Evolutionary conservation across 768 basidiomycete species (phyloP).

Genomic region (Boletus rex-veris): DNA sequence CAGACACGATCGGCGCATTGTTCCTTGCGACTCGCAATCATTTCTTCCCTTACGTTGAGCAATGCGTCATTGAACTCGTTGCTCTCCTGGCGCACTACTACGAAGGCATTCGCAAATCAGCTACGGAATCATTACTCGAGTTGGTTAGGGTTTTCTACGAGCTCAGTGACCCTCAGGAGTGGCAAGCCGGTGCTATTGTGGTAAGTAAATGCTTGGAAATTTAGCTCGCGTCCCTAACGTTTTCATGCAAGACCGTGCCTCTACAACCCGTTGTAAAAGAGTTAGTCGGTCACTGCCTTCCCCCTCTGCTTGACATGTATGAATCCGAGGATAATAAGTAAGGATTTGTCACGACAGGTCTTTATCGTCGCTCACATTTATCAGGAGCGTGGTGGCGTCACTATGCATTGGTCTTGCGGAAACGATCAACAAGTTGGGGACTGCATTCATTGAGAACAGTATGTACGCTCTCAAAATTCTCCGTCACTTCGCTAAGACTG

Average conservation of each 20-base stretch:
- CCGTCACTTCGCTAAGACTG: conserved; percentile 2
- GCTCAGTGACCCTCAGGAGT: conserved; percentile 75
- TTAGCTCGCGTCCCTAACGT: conserved; percentile 5
- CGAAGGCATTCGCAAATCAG: conserved; percentile 94
- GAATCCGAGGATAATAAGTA: conserved; percentile 96
- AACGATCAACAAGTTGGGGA: conserved; percentile 88
- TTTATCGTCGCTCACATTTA: conserved; percentile 12
- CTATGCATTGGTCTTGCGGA: conserved; percentile 89
- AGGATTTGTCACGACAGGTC: conserved; percentile 33
- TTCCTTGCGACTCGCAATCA: conserved; percentile 77
- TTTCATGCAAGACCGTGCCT: conserved; percentile 37
- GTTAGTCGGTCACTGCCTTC: conserved; percentile 71
- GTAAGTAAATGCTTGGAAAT: conserved; percentile 39
- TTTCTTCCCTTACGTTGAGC: conserved; percentile 91
- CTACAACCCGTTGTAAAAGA: conserved; percentile 71
- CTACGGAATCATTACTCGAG: conserved; percentile 82
- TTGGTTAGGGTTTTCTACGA: conserved; percentile 91
- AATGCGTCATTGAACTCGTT: conserved; percentile 74
- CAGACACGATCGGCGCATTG: conserved; percentile 90
- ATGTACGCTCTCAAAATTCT: conserved; percentile 30
- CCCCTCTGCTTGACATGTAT: conserved; percentile 81
- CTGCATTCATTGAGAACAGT: conserved; percentile 79
- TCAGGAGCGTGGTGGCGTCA: conserved; percentile 80
- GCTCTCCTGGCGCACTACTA: conserved; percentile 86
- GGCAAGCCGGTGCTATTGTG: conserved; percentile 68